phyloP scores from a whole-genome alignment of 768 basidiomycete species.

The Suillus luteus region DNA sequence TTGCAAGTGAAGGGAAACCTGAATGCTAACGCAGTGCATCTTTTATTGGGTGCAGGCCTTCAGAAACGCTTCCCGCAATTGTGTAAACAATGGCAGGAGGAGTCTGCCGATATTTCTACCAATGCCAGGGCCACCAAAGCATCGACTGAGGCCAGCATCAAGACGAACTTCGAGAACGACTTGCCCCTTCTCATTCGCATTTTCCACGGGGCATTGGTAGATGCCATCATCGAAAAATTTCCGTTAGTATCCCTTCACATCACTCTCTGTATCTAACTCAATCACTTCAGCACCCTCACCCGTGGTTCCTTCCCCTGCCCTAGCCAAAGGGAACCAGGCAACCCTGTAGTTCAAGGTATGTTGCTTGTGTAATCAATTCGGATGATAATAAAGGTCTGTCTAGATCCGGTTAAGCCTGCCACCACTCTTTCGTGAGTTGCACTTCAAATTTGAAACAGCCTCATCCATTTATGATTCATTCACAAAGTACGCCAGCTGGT shows the following conservation, averaged over 20 bases:
- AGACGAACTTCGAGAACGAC: constrained; percentile 10
- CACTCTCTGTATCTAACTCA: background rate
- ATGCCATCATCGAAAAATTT: constrained; percentile 27
- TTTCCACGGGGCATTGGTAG: constrained; percentile 23
- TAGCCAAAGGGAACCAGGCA: background rate
- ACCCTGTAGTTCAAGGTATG: constrained; percentile 13
- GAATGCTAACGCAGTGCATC: constrained; percentile 26
- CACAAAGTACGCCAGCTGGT: background rate
- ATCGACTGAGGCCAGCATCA: background rate
- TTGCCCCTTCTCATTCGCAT: constrained; percentile 7
- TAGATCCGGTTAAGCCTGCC: constrained; percentile 16
- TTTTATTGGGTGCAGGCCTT: constrained; percentile 33
- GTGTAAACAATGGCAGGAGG: constrained; percentile 28
- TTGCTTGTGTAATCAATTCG: background rate
- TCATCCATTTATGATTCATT: background rate
- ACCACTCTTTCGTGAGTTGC: background rate
- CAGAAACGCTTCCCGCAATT: constrained; percentile 24
- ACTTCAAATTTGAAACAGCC: background rate
- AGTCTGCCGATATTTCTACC: constrained; percentile 5
- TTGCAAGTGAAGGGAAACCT: constrained; percentile 29
- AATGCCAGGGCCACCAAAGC: background rate
- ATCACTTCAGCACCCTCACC: constrained; percentile 10
- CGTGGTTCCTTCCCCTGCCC: constrained; percentile 19
- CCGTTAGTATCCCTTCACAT: constrained; percentile 15
- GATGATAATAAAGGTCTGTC: background rate